Percentiles rank a stretch among this genome's conserved stretches.
Evolutionary conservation across 805 yeast species (phyloP).

Genomic region (Maudiozyma turicensis): DNA sequence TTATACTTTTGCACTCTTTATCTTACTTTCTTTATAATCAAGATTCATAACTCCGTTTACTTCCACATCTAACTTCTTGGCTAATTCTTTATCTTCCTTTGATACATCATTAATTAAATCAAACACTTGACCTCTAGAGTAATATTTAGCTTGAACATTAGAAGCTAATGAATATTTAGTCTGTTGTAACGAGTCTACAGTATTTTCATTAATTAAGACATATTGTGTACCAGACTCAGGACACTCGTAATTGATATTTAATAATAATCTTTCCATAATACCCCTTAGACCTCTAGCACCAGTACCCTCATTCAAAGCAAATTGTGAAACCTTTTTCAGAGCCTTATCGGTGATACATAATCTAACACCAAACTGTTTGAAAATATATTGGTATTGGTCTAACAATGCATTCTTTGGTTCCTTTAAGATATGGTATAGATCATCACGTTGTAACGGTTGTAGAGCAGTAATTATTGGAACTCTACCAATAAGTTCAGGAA

Average conservation of each 20-base stretch:
- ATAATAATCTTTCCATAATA: slow-evolving; percentile 41
- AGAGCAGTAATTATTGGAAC: slow-evolving; percentile 46
- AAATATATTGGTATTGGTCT: slow-evolving; percentile 44
- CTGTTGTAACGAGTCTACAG: slow-evolving; percentile 33
- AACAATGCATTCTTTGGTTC: slow-evolving; percentile 49
- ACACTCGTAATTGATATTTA: slow-evolving; percentile 47
- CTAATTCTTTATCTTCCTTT: slow-evolving; percentile 35
- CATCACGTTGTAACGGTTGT: slow-evolving; percentile 36
- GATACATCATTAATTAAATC: slow-evolving; percentile 33
- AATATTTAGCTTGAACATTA: slow-evolving; percentile 35
- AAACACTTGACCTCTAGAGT: slow-evolving; percentile 35
- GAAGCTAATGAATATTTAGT: slow-evolving; percentile 24
- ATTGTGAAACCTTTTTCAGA: slow-evolving; percentile 36
- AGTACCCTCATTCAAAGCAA: slow-evolving; percentile 44
- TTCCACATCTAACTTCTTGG: slow-evolving; percentile 28
- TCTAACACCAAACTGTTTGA: slow-evolving; percentile 42
- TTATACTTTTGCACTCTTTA: neutral
- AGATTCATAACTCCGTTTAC: slow-evolving; percentile 10
- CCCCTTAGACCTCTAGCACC: slow-evolving; percentile 55
- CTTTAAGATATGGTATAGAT: slow-evolving; percentile 39
- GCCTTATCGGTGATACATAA: slow-evolving; percentile 42
- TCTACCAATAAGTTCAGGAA: slow-evolving; percentile 52
- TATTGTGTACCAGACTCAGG: slow-evolving; percentile 47
- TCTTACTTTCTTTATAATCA: neutral
- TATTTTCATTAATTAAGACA: slow-evolving; percentile 39